A percentile compares a stretch with the other conserved stretches of the same genome.
These are phyloP conservation scores for Baorangia bicolor DNA, from an alignment of 768 basidiomycete species.

Conservation along the genomic window DNA sequence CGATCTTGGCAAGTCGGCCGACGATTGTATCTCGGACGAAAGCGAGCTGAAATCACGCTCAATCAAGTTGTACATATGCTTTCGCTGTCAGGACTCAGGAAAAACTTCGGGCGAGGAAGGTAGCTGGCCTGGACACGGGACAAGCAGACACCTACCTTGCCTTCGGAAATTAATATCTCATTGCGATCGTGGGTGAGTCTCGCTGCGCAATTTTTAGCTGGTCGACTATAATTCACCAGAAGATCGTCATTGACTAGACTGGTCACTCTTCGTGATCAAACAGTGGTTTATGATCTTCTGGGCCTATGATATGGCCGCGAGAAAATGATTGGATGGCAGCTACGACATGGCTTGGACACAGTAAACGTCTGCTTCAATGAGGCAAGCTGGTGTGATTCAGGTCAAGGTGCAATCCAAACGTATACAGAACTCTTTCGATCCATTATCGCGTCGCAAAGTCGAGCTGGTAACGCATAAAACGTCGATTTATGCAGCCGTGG, in stretches of 20 bases:
- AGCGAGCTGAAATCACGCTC: background rate
- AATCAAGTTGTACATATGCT: background rate
- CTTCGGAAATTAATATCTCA: background rate
- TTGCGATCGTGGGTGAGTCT: background rate
- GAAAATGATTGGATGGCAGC: too few species aligned
- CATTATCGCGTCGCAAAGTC: too few species aligned
- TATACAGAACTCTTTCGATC: too few species aligned
- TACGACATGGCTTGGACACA: too few species aligned
- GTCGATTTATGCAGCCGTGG: too few species aligned
- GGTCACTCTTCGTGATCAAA: background rate
- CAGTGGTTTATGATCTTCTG: background rate
- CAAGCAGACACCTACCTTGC: too few species aligned
- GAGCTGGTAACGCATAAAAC: too few species aligned
- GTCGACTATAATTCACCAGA: background rate
- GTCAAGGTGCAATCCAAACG: too few species aligned
- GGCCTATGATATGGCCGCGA: background rate
- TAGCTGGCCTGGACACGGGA: background rate
- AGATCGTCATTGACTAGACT: background rate
- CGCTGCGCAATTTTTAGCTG: too few species aligned
- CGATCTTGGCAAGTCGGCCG: conserved; percentile 16
- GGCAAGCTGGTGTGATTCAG: too few species aligned
- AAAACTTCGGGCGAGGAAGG: background rate
- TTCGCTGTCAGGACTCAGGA: background rate
- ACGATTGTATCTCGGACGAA: background rate
- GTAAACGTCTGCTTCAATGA: too few species aligned